phyloP scores from a whole-genome alignment of 2,329 filamentous ascomycete species.

The Verticillium tricorpus region DNA sequence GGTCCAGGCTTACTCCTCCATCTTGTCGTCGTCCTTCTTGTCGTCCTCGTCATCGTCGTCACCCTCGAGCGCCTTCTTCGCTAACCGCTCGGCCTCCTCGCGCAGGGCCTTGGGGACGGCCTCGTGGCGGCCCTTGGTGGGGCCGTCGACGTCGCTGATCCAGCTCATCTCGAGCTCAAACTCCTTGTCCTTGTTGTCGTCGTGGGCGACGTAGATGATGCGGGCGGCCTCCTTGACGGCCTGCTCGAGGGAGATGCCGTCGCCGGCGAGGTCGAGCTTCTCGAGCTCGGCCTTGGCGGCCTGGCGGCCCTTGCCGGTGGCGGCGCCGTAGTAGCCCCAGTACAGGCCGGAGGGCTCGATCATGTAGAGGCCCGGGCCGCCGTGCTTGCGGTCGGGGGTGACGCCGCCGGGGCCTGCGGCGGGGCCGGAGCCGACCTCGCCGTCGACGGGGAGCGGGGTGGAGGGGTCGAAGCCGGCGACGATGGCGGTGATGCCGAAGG shows the following conservation, averaged over 20 bases:
- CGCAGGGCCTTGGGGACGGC: slow-evolving; percentile 87
- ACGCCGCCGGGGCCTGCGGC: slow-evolving; percentile 79
- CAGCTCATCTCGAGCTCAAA: slow-evolving; percentile 99
- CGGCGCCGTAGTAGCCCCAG: slow-evolving; percentile 98
- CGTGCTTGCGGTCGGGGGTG: slow-evolving; percentile 66
- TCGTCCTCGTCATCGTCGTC: slow-evolving; percentile 72
- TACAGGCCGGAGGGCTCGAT: slow-evolving; percentile 95
- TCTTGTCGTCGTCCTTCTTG: slow-evolving; percentile 68
- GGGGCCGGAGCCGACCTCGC: slow-evolving; percentile 81
- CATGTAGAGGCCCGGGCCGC: slow-evolving; percentile 96
- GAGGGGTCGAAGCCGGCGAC: slow-evolving; percentile 91
- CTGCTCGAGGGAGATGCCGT: slow-evolving; percentile 73
- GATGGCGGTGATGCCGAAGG: slow-evolving; percentile 95
- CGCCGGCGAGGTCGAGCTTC: slow-evolving; percentile 84
- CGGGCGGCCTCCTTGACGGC: slow-evolving; percentile 93
- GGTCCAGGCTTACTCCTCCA: slow-evolving; percentile 68
- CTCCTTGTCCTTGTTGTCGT: slow-evolving; percentile 99
- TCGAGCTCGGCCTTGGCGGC: slow-evolving; percentile 97
- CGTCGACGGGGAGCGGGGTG: slow-evolving; percentile 78
- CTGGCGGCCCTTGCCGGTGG: slow-evolving; percentile 94
- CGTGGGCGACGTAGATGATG: slow-evolving; percentile 96
- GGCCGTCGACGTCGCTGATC: slow-evolving; percentile 80
- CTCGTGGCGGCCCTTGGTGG: slow-evolving; percentile 87
- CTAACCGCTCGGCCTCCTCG: slow-evolving; percentile 88
- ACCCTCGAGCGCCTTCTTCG: slow-evolving; percentile 82